phyloP scores from a whole-genome alignment of 495 filamentous ascomycete genomes.

The Penicillium arizonense region DNA sequence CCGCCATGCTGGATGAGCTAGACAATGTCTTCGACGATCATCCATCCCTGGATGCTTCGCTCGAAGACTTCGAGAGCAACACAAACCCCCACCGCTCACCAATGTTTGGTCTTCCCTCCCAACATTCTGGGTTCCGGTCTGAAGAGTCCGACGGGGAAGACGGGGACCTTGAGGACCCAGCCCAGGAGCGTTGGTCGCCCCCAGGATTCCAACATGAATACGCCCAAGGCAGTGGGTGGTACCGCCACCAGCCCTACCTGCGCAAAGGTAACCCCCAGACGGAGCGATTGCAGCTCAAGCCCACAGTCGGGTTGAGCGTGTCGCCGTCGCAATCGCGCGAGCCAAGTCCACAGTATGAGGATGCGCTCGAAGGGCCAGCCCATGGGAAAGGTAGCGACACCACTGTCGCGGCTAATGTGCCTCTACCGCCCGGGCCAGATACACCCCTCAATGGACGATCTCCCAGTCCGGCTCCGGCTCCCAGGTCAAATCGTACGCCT shows the following conservation, averaged over 20 bases:
- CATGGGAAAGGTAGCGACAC: slow-evolving; percentile 36
- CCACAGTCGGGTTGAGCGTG: slow-evolving; percentile 40
- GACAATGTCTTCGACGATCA: slow-evolving; percentile 62
- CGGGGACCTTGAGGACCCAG: slow-evolving; percentile 30
- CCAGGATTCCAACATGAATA: slow-evolving; percentile 53
- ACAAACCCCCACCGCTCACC: slow-evolving; percentile 52
- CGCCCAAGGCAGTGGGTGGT: slow-evolving; percentile 57
- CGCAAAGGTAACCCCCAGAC: slow-evolving; percentile 28
- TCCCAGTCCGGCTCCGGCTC: slow-evolving; percentile 44
- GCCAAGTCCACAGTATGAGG: slow-evolving; percentile 55
- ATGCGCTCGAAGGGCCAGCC: slow-evolving; percentile 42
- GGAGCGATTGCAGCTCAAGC: slow-evolving; percentile 37
- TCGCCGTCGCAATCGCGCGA: slow-evolving; percentile 51
- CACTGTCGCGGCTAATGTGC: slow-evolving; percentile 57
- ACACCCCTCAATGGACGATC: slow-evolving; percentile 53
- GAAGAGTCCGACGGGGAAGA: slow-evolving; percentile 53
- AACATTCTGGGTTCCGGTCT: slow-evolving; percentile 75
- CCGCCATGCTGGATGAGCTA: slow-evolving; percentile 48
- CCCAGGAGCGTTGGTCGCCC: slow-evolving; percentile 55
- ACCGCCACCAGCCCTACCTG: slow-evolving; percentile 52
- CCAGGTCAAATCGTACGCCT: slow-evolving; percentile 15
- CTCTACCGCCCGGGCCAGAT: slow-evolving; percentile 50
- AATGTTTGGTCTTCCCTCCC: slow-evolving; percentile 61
- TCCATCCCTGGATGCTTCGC: slow-evolving; percentile 67
- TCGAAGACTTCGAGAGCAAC: slow-evolving; percentile 71